phyloP scores from a whole-genome alignment of 108 stramenopile genomes.

The Fragilariopsis cylindrus region DNA sequence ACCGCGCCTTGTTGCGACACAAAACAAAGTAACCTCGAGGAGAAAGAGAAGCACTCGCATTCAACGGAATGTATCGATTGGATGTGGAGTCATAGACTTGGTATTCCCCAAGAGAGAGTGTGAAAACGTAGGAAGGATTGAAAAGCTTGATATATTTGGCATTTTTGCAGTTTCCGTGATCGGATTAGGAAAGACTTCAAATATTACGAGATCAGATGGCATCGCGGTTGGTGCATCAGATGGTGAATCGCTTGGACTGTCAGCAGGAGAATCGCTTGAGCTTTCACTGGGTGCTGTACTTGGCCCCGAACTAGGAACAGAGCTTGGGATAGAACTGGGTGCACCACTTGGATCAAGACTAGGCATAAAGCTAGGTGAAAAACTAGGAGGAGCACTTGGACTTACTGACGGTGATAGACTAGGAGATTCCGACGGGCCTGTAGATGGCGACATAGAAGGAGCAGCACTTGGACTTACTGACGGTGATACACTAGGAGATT shows the following conservation, averaged over 20 bases:
- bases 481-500: too few relatives aligned
- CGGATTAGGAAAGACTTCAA: conserved; percentile 4
- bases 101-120: conserved; percentile 1
- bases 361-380: not conserved
- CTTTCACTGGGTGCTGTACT: too few relatives aligned
- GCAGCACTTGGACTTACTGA: too few relatives aligned
- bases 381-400: too few relatives aligned
- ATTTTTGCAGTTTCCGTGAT: not conserved
- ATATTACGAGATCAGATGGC: conserved; percentile 1
- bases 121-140: not conserved
- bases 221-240: not conserved
- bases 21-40: conserved; percentile 9
- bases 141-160: conserved; percentile 9
- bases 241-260: too few relatives aligned
- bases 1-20: conserved; percentile 4
- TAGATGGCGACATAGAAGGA: too few relatives aligned
- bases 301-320: not conserved
- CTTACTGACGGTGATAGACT: too few relatives aligned
- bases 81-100: conserved; percentile 9
- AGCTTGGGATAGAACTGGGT: not conserved
- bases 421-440: too few relatives aligned
- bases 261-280: too few relatives aligned
- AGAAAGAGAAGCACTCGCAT: not conserved
- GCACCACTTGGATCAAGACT: not conserved
- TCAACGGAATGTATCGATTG: not conserved